Base-by-base conservation (phyloP, 805 yeast species). In the Millerozyma miso region DNA sequence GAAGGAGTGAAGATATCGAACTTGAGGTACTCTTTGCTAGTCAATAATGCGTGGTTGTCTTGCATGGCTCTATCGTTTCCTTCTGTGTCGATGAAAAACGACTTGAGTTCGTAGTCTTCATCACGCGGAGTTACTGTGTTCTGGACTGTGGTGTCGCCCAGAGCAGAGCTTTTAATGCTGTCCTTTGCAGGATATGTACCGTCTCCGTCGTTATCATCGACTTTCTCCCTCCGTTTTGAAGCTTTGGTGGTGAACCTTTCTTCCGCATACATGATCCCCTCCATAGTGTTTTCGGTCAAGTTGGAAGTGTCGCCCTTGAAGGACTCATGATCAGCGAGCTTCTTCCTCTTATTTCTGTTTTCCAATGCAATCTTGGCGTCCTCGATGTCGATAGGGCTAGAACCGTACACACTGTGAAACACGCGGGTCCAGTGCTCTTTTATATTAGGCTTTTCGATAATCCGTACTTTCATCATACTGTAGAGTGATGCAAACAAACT, bases 221-320 rank as follows among this genome's bases (percentile, higher is more conserved):
- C 45, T 10, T 42, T 41, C 7, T 36, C 39, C 15, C 38, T 43
- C 8, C 43, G 41, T 3, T 41, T 40, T 18, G 48, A 31, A 1
- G 50, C 20, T 17, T 41, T 35, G 8, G 53, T 58, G 16, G 51
- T 51, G n/a, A 56, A 52, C 37, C 54, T 48, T 19, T 63, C 67
- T 36, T 65, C 70, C 0, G 65, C 71, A 41, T 63, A 65, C 55
- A 69, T 55, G 44, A 69, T 53, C 33, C 56, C 53, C 33, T 67
- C 71, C 60, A 69, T 55, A 13, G 71, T 58, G 32, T 55, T 56
- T 46, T 59, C 64, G 2, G 73, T 57, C 20, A 69, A 42, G 16
- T 59, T 53, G 0, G 75, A 68, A 1, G 75, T 66, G 45, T 67
- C 73, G 3, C 71, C 71, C 46, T 64, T 68, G 49, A 69, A 65